A percentile compares a stretch with the other conserved stretches of the same genome.
Evolutionary conservation across 2,329 filamentous ascomycete species (phyloP).

Genomic region (Nemania sp.): DNA sequence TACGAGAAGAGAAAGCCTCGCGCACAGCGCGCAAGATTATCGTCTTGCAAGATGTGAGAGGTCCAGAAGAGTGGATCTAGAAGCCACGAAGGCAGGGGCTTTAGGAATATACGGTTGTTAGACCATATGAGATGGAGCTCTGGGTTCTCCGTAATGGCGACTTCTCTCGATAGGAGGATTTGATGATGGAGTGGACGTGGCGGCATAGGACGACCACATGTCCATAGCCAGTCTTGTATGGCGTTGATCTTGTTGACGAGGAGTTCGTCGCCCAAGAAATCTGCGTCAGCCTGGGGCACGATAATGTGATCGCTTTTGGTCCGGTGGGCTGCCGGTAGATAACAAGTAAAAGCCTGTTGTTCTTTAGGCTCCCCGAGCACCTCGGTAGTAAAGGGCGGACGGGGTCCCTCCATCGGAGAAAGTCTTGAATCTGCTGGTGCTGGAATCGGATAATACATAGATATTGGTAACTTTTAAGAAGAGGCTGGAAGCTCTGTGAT

Average conservation of each 20-base stretch:
- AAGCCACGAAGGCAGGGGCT: constrained; percentile 57
- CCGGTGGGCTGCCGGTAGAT: constrained; percentile 51
- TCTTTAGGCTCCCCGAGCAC: constrained; percentile 20
- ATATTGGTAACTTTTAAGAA: not conserved
- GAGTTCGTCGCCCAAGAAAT: constrained; percentile 50
- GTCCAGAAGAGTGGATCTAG: constrained; percentile 54
- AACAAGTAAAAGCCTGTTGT: constrained; percentile 19
- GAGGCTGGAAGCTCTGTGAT: not conserved
- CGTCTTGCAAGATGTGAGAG: constrained; percentile 40
- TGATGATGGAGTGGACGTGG: constrained; percentile 56
- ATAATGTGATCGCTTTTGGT: constrained; percentile 48
- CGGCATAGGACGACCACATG: constrained; percentile 52
- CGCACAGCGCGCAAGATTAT: constrained; percentile 49
- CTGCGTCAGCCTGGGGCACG: constrained; percentile 39
- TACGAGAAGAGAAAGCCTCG: constrained; percentile 57
- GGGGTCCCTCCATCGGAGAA: constrained; percentile 1
- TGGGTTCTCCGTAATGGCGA: constrained; percentile 54
- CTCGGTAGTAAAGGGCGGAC: constrained; percentile 26
- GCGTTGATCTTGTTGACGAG: constrained; percentile 49
- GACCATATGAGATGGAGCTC: constrained; percentile 58
- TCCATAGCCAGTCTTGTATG: constrained; percentile 50
- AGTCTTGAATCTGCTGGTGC: not conserved
- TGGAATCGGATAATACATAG: not conserved
- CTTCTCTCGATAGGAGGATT: constrained; percentile 50
- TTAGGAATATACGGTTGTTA: constrained; percentile 54